These are phyloP conservation scores for Chrysoporthe cubensis DNA, from an alignment of 2,329 filamentous ascomycete species.

Conservation along the genomic window DNA sequence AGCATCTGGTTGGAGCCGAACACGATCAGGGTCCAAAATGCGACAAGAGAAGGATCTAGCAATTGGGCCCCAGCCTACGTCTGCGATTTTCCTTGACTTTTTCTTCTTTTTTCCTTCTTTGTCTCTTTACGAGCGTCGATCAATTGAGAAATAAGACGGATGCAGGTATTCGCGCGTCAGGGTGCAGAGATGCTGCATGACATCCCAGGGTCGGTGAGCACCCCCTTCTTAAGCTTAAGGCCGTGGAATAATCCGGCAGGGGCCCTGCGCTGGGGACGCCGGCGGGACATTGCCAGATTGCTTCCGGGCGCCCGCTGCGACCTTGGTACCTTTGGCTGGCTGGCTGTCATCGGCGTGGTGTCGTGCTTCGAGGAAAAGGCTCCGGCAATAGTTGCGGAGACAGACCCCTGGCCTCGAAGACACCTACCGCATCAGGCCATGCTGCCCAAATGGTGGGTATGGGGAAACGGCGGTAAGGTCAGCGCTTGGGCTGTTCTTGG, in stretches of 20 bases:
- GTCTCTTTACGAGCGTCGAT: slow-evolving; percentile 3
- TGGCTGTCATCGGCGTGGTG: neutral
- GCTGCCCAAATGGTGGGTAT: neutral
- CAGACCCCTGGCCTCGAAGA: slow-evolving; percentile 1
- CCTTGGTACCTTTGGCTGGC: slow-evolving; percentile 9
- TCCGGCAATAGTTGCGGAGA: slow-evolving; percentile 12
- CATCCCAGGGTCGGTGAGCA: neutral
- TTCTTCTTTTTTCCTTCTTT: neutral
- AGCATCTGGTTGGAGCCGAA: slow-evolving; percentile 3
- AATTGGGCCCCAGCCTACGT: too few relatives aligned
- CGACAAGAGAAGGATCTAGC: neutral
- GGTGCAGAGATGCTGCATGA: neutral
- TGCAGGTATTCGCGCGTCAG: neutral
- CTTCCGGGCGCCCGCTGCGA: slow-evolving; percentile 1
- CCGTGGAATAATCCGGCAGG: neutral
- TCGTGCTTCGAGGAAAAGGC: slow-evolving; percentile 11
- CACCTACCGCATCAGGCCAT: slow-evolving; percentile 11
- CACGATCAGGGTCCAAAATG: neutral
- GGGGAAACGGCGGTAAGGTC: neutral
- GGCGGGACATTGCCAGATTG: neutral
- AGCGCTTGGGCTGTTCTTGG: neutral
- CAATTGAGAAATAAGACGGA: neutral
- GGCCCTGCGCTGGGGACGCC: neutral
- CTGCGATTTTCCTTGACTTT: neutral
- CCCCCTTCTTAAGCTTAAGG: neutral